phyloP scores from a whole-genome alignment of 179 eudicot genomes.

The Silene coronaria region DNA sequence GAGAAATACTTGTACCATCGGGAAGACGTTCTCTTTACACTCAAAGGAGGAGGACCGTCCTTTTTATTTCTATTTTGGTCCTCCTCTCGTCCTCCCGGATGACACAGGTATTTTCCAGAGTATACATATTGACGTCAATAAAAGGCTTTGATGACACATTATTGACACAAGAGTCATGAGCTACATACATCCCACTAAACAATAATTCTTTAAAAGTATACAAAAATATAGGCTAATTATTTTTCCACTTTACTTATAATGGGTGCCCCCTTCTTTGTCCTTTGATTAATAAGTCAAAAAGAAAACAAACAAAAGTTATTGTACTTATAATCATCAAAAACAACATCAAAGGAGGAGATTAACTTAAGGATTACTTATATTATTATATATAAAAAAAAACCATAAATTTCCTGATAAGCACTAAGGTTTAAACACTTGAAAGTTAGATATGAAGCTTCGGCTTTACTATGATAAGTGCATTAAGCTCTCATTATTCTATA shows the following conservation, averaged over 20 bases:
- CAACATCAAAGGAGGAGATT: not conserved
- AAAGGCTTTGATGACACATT: not conserved
- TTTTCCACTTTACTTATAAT: not conserved
- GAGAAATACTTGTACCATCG: no score
- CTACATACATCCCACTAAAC: constrained; percentile 1
- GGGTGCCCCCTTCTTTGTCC: not conserved
- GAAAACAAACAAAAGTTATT: not conserved
- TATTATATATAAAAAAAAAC: not conserved
- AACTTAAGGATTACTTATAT: not conserved
- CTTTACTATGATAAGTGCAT: constrained; percentile 26
- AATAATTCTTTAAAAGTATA: not conserved
- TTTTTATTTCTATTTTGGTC: no score
- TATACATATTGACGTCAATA: not conserved
- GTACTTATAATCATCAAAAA: not conserved
- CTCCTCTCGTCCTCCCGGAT: no score
- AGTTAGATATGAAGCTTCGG: constrained; percentile 22
- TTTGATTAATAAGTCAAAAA: constrained; percentile 8
- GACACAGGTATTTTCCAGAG: no score
- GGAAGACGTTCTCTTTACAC: no score
- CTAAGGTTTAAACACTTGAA: constrained; percentile 12
- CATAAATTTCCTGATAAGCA: constrained; percentile 24
- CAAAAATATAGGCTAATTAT: not conserved
- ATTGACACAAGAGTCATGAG: no score
- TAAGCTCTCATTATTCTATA: constrained; percentile 5
- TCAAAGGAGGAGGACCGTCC: no score